Conservation (phyloP, 2,329 filamentous ascomycete genomes). For the Colletotrichum truncatum region DNA sequence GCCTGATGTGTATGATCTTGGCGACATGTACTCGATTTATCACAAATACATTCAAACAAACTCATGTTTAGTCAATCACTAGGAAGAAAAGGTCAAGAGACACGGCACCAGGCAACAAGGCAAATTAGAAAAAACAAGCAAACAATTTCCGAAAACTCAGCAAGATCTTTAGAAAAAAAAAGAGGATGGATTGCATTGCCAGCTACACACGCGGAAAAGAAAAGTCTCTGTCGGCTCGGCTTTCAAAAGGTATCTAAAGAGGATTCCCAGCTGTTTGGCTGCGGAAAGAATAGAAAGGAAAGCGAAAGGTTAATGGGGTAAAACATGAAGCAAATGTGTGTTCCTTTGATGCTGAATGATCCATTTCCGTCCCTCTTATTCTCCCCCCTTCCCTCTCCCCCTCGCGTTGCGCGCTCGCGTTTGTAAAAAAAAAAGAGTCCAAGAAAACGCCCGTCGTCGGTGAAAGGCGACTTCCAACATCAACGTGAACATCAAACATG, state of each 20-base stretch:
- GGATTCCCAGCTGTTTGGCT: background rate
- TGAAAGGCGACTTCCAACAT: slow-evolving; percentile 3
- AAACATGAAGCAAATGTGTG: background rate
- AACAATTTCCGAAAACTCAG: too few relatives aligned
- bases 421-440: too few relatives aligned
- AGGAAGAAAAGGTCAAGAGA: too few relatives aligned
- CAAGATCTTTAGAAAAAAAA: too few relatives aligned
- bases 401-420: background rate
- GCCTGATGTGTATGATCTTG: too few relatives aligned
- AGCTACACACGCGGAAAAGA: too few relatives aligned
- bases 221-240: too few relatives aligned
- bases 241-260: slow-evolving; percentile 6
- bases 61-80: too few relatives aligned
- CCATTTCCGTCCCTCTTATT: background rate
- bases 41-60: background rate
- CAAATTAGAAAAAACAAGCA: too few relatives aligned
- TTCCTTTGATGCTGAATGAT: slow-evolving; percentile 4
- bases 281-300: background rate
- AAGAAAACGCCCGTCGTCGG: slow-evolving; percentile 1
- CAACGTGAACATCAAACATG: background rate
- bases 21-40: background rate
- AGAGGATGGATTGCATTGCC: too few relatives aligned
- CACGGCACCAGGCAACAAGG: too few relatives aligned
- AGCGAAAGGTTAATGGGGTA: background rate
- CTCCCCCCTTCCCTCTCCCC: background rate